Percentiles rank a stretch among this genome's conserved stretches.
Conservation (phyloP, 192 early-diverging fungal species). For the Backusella psychrophila region DNA sequence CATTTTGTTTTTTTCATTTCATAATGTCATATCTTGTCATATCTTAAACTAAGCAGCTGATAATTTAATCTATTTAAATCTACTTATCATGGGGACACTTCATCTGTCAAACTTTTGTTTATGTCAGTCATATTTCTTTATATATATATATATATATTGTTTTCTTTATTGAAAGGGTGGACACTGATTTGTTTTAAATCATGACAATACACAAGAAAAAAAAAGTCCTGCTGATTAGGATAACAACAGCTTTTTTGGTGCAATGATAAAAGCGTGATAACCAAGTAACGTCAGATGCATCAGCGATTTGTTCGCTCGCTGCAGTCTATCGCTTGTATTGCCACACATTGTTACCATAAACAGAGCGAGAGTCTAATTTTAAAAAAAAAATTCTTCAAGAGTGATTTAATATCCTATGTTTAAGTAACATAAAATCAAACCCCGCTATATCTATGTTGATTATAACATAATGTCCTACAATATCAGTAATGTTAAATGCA, state of each 20-base stretch:
- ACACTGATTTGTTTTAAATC: neutral
- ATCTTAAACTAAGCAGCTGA: neutral
- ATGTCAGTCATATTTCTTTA: neutral
- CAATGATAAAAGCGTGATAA: neutral
- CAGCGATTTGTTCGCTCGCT: neutral
- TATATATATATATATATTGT: neutral
- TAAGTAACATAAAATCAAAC: neutral
- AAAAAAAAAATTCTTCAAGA: neutral
- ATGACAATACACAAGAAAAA: neutral
- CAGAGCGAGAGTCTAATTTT: neutral
- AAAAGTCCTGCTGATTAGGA: neutral
- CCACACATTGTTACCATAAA: neutral
- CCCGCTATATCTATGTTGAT: neutral
- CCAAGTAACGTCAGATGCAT: neutral
- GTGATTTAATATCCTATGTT: neutral
- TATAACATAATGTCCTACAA: neutral
- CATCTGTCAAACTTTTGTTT: neutral
- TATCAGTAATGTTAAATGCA: neutral
- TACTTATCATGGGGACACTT: neutral
- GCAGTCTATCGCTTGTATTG: conserved; percentile 1
- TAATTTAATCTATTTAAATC: neutral
- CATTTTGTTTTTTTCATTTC: too few relatives aligned
- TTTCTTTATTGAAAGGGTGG: neutral
- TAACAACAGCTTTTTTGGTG: neutral
- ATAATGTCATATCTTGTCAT: neutral